Evolutionary conservation across 805 yeast species (phyloP).

Genomic region (Candida boleticola): DNA sequence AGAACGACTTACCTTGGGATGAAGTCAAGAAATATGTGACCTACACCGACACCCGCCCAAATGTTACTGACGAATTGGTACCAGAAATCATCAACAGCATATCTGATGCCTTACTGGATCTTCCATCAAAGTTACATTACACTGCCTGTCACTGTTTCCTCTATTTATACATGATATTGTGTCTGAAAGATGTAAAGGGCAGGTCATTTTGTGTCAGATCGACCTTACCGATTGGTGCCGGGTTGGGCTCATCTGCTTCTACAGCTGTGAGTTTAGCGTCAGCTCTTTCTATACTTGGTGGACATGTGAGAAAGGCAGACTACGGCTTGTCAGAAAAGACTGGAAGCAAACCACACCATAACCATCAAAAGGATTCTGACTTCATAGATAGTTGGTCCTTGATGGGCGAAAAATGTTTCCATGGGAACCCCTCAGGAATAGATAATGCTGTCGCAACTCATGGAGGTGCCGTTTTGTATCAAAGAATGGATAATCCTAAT

Average conservation of each 20-base stretch:
- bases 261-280: conserved; percentile 80
- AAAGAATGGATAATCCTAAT: conserved; percentile 53
- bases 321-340: conserved; percentile 32
- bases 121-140: conserved; percentile 60
- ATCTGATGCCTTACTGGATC: conserved; percentile 40
- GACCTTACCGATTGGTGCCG: conserved; percentile 93
- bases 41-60: conserved; percentile 21
- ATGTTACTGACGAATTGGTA: conserved; percentile 51
- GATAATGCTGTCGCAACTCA: conserved; percentile 95
- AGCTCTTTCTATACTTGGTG: conserved; percentile 64
- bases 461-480: conserved; percentile 94
- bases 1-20: conserved; percentile 61
- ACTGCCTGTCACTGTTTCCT: conserved; percentile 82
- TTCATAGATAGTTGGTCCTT: conserved; percentile 84
- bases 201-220: conserved; percentile 68
- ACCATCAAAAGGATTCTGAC: conserved; percentile 36
- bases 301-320: conserved; percentile 46
- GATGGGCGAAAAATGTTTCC: conserved; percentile 92
- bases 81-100: conserved; percentile 56
- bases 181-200: conserved; percentile 47
- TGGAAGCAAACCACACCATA: conserved; percentile 12
- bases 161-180: conserved; percentile 66
- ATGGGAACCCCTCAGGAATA: conserved; percentile 95
- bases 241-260: conserved; percentile 92
- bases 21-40: conserved; percentile 21